Percentiles rank a stretch among this genome's conserved stretches.
These are phyloP conservation scores for Sporormia fimetaria DNA, from an alignment of 495 filamentous ascomycete genomes.

Conservation along the genomic window DNA sequence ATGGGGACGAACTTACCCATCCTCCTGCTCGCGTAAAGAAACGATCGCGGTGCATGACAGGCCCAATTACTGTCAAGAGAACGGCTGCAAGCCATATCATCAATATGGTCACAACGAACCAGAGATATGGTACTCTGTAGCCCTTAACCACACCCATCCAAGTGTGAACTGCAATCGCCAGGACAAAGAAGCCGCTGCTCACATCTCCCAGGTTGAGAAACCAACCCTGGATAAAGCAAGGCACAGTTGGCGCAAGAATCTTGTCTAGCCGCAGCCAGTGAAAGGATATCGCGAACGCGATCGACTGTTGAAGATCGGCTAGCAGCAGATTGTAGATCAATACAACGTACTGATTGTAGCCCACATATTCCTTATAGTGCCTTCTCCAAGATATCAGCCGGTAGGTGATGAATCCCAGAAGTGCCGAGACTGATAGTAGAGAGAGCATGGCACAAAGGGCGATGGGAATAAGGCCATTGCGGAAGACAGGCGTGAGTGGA, in stretches of 20 bases:
- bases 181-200: conserved; percentile 55
- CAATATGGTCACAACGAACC: conserved; percentile 22
- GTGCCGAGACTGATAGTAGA: conserved; percentile 22
- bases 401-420: conserved; percentile 28
- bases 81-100: conserved; percentile 25
- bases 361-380: conserved; percentile 30
- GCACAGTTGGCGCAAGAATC: conserved; percentile 42
- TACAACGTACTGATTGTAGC: conserved; percentile 61
- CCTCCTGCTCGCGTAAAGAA: conserved; percentile 30
- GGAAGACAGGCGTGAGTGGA: conserved; percentile 20
- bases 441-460: conserved; percentile 27
- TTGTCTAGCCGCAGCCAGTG: conserved; percentile 46
- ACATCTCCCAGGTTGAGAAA: conserved; percentile 62
- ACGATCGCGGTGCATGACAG: conserved; percentile 20
- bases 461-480: conserved; percentile 27
- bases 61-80: conserved; percentile 25
- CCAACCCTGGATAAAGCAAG: conserved; percentile 61
- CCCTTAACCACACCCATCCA: conserved; percentile 36
- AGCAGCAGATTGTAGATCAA: conserved; percentile 64
- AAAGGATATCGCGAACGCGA: conserved; percentile 55
- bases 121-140: conserved; percentile 19
- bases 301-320: conserved; percentile 60
- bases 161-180: conserved; percentile 44
- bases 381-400: conserved; percentile 30
- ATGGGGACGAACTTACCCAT: conserved; percentile 25